Evolutionary conservation across 345 rosid species (phyloP).

Genomic region (Murraya koenigii): DNA sequence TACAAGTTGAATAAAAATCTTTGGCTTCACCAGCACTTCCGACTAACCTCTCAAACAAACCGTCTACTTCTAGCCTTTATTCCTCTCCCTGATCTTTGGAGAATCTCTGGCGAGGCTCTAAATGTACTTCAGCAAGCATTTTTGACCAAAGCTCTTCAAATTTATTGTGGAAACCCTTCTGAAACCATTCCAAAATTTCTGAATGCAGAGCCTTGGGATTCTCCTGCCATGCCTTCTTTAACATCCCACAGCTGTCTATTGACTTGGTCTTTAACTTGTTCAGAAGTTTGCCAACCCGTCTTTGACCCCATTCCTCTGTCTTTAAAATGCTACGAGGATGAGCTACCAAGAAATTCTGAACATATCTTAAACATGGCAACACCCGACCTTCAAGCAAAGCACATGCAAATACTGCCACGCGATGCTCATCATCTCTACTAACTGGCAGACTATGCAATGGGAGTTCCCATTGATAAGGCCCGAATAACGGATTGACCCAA

Average conservation of each 20-base stretch:
- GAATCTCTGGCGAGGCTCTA: constrained; percentile 36
- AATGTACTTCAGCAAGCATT: constrained; percentile 49
- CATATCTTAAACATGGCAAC: constrained; percentile 57
- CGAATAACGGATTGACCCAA: constrained; percentile 66
- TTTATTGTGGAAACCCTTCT: constrained; percentile 41
- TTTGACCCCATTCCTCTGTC: constrained; percentile 54
- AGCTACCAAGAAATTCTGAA: constrained; percentile 43
- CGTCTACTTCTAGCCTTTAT: constrained; percentile 17
- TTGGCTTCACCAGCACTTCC: background rate
- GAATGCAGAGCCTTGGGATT: constrained; percentile 42
- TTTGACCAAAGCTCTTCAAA: constrained; percentile 58
- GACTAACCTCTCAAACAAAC: background rate
- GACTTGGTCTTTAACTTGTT: constrained; percentile 38
- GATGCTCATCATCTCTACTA: constrained; percentile 21
- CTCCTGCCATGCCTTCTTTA: constrained; percentile 54
- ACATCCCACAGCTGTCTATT: constrained; percentile 43
- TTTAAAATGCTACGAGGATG: constrained; percentile 60
- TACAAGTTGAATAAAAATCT: background rate
- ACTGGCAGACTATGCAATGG: constrained; percentile 48
- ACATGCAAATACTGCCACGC: constrained; percentile 57
- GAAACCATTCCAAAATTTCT: constrained; percentile 75
- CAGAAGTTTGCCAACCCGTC: constrained; percentile 63
- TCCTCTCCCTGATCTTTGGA: constrained; percentile 24
- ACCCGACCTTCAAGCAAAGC: constrained; percentile 81
- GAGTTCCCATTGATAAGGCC: constrained; percentile 69